A percentile compares a stretch with the other conserved stretches of the same genome.
Conservation (phyloP, 495 filamentous ascomycete genomes). For the Aspergillus indologenus region DNA sequence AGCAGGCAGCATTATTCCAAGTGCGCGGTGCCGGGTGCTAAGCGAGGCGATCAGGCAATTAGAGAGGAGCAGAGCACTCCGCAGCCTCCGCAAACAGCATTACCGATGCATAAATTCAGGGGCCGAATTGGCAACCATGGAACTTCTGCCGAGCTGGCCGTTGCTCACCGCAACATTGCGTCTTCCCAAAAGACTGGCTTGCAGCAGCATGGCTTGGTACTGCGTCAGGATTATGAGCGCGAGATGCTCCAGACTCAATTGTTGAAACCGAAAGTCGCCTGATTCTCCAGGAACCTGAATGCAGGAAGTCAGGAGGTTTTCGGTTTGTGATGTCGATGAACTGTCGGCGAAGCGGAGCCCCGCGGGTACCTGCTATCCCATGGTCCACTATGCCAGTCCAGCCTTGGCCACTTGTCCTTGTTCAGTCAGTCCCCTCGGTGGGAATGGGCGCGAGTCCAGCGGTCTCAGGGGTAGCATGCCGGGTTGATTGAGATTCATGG, state of each 20-base stretch:
- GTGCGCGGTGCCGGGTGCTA: neutral
- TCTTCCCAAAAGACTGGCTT: neutral
- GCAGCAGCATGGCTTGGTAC: no score
- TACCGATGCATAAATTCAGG: constrained; percentile 14
- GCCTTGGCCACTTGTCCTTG: neutral
- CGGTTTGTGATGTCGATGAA: neutral
- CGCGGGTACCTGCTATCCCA: neutral
- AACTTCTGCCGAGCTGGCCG: constrained; percentile 25
- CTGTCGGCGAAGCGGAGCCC: neutral
- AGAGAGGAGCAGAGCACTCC: neutral
- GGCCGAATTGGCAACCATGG: constrained; percentile 16
- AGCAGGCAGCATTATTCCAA: no score
- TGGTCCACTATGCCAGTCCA: neutral
- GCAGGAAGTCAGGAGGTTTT: neutral
- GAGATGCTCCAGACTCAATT: neutral
- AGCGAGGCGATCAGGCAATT: neutral
- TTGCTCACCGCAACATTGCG: constrained; percentile 12
- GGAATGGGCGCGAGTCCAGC: neutral
- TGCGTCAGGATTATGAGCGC: no score
- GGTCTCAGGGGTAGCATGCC: neutral
- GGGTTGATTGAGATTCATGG: no score
- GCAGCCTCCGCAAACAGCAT: constrained; percentile 3
- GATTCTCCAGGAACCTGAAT: neutral
- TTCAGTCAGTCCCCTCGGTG: neutral
- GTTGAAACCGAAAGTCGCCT: neutral